Evolutionary conservation across 257 asterid genomes (phyloP), one percentile per base, ranked within the genome.

Genomic region (Euphrasia confusa): DNA sequence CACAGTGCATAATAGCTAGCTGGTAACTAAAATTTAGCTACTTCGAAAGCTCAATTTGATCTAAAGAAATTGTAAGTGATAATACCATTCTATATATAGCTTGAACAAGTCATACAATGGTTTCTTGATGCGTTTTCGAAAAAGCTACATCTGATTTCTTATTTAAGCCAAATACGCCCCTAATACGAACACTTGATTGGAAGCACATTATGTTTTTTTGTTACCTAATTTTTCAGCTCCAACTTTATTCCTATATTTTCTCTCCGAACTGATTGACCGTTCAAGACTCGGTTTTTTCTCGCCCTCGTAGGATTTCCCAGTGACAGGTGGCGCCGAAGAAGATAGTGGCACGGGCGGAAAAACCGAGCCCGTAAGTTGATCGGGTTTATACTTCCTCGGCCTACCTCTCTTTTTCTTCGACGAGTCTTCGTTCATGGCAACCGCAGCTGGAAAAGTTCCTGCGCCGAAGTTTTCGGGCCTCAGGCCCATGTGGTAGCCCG

Each of bases 371-470:
- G 60, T 47, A 45, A 80, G 45, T 40, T 74, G 82, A 58, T 78
- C 94, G n/a, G 87, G 74, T 24, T 60, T 74, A 72, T 85, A 80
- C 72, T 82, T 82, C 77, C 94, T 80, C 3, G 94, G 94, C 21
- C 94, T 65, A 11, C 94, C 94, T 53, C 89, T 82, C 76, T 76
- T 85, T 78, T 85, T 85, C 82, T 71, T 84, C 64, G 73, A 83
- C 24, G 80, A 67, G 12, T 61, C 73, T 11, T 64, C 50, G 61
- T 47, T 26, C 2, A 64, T 62, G 1, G 68, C 37, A 44, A 67
- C 24, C 30, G 63, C 5, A 47, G 68, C 42, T 2, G 68, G 63
- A 13, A 78, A 45, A 35, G 66, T 18, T 37, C 62, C 77, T 0
- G 61, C 39, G 28, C 60, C 76, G 0, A 74, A 32, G 54, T 54